phyloP scores from a whole-genome alignment of 768 basidiomycete genomes.

The Pholiota microspora region DNA sequence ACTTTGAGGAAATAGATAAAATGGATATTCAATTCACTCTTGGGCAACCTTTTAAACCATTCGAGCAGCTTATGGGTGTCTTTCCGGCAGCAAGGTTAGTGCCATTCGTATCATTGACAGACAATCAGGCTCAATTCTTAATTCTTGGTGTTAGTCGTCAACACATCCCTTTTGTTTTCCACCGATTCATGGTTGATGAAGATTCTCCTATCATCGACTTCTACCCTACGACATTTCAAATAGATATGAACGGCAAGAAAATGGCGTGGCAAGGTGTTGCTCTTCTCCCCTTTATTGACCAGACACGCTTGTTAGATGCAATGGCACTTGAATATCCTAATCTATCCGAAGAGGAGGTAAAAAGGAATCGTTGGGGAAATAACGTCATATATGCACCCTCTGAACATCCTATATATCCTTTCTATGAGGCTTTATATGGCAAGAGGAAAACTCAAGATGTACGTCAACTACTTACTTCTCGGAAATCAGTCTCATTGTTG shows the following conservation, averaged over 20 bases:
- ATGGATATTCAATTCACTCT: conserved; percentile 79
- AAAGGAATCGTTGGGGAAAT: conserved; percentile 83
- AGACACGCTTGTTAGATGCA: conserved; percentile 76
- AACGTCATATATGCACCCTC: conserved; percentile 81
- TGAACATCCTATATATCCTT: conserved; percentile 83
- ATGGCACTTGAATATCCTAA: conserved; percentile 69
- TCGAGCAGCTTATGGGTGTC: conserved; percentile 97
- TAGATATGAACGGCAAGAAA: conserved; percentile 99
- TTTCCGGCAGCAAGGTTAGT: conserved; percentile 89
- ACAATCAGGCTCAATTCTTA: conserved; percentile 3
- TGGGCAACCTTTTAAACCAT: conserved; percentile 92
- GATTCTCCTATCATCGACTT: conserved; percentile 95
- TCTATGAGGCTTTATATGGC: conserved; percentile 86
- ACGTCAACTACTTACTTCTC: conserved; percentile 8
- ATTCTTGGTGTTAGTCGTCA: conserved; percentile 52
- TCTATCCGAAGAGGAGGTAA: conserved; percentile 78
- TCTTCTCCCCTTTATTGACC: conserved; percentile 92
- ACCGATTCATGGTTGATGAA: conserved; percentile 80
- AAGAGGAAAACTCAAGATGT: conserved; percentile 84
- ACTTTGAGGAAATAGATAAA: conserved; percentile 77
- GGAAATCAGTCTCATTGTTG: background rate
- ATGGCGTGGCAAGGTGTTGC: conserved; percentile 99
- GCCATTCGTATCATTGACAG: background rate
- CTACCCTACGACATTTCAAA: conserved; percentile 87
- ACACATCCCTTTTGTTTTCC: conserved; percentile 87